A percentile compares a stretch with the other conserved stretches of the same genome.
These are phyloP conservation scores for Fusarium sp. DNA, from an alignment of 2,329 filamentous ascomycete genomes.

Conservation along the genomic window DNA sequence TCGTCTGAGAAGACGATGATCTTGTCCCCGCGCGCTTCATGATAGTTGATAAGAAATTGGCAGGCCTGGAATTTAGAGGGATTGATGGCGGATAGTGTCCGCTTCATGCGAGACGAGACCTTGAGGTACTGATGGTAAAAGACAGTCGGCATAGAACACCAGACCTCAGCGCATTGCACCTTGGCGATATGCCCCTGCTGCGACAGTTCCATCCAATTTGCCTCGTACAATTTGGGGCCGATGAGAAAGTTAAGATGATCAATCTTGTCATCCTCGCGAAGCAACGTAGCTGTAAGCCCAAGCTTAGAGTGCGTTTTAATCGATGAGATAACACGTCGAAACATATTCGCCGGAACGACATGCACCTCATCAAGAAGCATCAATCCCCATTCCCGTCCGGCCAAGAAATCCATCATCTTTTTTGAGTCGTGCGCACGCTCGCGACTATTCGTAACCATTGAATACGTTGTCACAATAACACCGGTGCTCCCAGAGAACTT, in stretches of 20 bases:
- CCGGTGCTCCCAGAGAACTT: constrained; percentile 82
- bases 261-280: constrained; percentile 98
- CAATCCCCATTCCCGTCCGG: constrained; percentile 90
- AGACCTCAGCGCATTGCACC: constrained; percentile 97
- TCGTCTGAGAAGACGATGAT: constrained; percentile 99
- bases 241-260: constrained; percentile 97
- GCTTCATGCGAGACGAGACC: constrained; percentile 61
- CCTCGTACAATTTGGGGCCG: constrained; percentile 95
- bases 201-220: constrained; percentile 98
- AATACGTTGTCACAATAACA: constrained; percentile 97
- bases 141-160: constrained; percentile 99
- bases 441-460: constrained; percentile 90
- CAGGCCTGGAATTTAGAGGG: constrained; percentile 96
- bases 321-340: constrained; percentile 88
- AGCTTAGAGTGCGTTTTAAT: constrained; percentile 97
- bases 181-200: constrained; percentile 96
- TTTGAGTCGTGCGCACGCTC: constrained; percentile 91
- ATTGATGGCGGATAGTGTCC: constrained; percentile 90
- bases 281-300: constrained; percentile 89
- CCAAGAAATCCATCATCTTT: constrained; percentile 97
- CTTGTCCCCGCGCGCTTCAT: constrained; percentile 93
- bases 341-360: constrained; percentile 97
- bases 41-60: constrained; percentile 98
- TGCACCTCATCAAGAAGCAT: constrained; percentile 98
- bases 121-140: constrained; percentile 97